Percentiles rank a stretch among this genome's conserved stretches.
These are phyloP conservation scores for Funneliformis mosseae DNA, from an alignment of 192 early-diverging fungal species.

Conservation along the genomic window DNA sequence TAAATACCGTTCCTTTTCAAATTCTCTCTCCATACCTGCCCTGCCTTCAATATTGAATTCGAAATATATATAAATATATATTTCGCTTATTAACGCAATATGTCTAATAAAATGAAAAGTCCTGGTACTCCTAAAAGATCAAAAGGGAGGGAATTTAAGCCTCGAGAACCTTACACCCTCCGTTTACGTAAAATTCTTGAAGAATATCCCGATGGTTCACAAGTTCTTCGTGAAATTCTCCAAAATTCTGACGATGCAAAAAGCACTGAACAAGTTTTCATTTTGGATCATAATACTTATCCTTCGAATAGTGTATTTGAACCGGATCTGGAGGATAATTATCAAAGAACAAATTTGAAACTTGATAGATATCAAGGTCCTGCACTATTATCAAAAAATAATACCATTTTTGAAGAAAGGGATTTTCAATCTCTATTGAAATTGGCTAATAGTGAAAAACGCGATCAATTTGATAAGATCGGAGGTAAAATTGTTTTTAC, in stretches of 20 bases:
- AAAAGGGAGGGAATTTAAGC: neutral
- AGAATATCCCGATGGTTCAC: conserved; percentile 50
- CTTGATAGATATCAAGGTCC: conserved; percentile 35
- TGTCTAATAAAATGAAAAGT: no score
- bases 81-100: no score
- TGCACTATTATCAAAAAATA: conserved; percentile 32
- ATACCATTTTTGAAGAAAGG: conserved; percentile 28
- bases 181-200: conserved; percentile 41
- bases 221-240: conserved; percentile 46
- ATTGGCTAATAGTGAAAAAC: conserved; percentile 36
- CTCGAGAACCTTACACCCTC: conserved; percentile 37
- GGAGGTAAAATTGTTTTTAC: neutral
- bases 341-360: neutral
- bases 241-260: conserved; percentile 43
- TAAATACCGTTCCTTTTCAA: no score
- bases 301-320: neutral
- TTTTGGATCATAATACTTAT: conserved; percentile 13
- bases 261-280: neutral
- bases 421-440: conserved; percentile 33
- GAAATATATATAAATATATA: no score
- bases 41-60: no score
- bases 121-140: neutral
- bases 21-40: no score
- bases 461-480: conserved; percentile 7
- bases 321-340: neutral